Evolutionary conservation across 305 asterid species (phyloP).

Genomic region (Solanum aculeatissimum): DNA sequence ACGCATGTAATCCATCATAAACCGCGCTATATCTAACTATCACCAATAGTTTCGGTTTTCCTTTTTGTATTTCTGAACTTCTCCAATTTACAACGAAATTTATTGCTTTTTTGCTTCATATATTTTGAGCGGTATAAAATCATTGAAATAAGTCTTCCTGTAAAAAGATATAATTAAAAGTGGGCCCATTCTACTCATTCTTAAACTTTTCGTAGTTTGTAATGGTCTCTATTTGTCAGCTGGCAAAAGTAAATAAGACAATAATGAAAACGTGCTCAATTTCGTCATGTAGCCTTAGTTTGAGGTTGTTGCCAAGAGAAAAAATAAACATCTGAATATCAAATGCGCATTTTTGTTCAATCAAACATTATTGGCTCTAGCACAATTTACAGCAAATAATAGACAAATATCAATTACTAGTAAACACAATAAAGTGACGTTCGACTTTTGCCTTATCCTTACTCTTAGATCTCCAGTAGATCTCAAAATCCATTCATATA

Average conservation of each 20-base stretch:
- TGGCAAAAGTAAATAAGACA: background rate
- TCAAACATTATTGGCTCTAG: background rate
- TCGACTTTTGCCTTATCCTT: background rate
- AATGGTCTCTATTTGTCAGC: background rate
- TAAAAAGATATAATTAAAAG: background rate
- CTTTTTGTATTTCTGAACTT: background rate
- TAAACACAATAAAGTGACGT: background rate
- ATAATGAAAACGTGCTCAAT: background rate
- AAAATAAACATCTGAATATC: background rate
- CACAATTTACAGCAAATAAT: background rate
- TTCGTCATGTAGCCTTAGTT: background rate
- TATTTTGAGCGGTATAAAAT: background rate
- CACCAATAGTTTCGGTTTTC: background rate
- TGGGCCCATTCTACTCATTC: background rate
- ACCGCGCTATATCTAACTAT: too few species aligned
- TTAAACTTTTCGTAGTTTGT: background rate
- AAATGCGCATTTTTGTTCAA: background rate
- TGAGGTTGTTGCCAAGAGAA: background rate
- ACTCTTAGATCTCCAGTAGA: background rate
- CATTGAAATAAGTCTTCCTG: background rate
- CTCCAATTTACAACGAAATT: background rate
- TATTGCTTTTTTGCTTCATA: background rate
- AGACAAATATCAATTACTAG: background rate
- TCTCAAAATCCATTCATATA: background rate
- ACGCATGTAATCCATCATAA: too few species aligned